These are phyloP conservation scores for Cystobasidium tubakii DNA, from an alignment of 768 basidiomycete species.

Conservation along the genomic window DNA sequence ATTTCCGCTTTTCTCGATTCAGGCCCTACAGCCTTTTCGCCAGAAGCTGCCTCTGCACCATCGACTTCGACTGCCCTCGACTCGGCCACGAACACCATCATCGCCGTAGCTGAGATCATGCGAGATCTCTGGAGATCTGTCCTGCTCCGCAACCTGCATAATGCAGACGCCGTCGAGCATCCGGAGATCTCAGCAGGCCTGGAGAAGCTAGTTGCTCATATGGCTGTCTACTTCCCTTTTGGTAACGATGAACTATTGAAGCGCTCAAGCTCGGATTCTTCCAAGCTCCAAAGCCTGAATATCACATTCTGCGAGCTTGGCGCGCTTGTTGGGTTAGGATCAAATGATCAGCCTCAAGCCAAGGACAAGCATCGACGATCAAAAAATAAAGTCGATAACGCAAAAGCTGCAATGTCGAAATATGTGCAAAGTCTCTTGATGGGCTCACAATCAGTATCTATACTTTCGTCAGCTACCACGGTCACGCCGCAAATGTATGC, in stretches of 20 bases:
- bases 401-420: not conserved
- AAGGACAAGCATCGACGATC: not conserved
- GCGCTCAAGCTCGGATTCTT: not conserved
- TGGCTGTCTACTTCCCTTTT: constrained; percentile 28
- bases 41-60: not conserved
- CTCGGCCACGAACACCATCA: constrained; percentile 10
- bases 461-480: not conserved
- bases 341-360: not conserved
- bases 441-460: not conserved
- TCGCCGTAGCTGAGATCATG: not conserved
- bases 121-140: constrained; percentile 24
- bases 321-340: not conserved
- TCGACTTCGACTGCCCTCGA: not conserved
- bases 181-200: not conserved
- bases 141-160: not conserved
- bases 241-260: not conserved
- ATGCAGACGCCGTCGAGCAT: not conserved
- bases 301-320: constrained; percentile 29
- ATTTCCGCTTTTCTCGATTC: constrained; percentile 26
- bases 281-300: constrained; percentile 18
- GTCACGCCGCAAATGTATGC: constrained; percentile 15
- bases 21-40: constrained; percentile 26
- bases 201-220: constrained; percentile 22
- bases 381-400: not conserved
- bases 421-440: not conserved